A percentile compares a stretch with the other conserved stretches of the same genome.
Conservation (phyloP, 306 rosid species). For the Geum urbanum region DNA sequence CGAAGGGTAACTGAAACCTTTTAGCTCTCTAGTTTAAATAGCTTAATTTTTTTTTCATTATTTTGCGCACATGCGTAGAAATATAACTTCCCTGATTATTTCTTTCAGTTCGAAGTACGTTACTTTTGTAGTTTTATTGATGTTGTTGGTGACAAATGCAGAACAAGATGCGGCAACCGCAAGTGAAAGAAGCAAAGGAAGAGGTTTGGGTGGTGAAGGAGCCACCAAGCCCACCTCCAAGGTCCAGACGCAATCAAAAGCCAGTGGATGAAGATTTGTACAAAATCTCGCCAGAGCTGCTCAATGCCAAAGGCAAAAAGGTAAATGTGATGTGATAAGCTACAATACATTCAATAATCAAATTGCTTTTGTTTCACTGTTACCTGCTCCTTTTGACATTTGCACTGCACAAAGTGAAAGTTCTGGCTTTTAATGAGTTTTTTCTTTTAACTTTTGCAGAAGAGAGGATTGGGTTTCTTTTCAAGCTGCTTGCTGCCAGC, state of each 20-base stretch:
- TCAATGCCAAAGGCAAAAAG: constrained; percentile 63
- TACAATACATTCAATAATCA: neutral
- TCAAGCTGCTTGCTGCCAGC: constrained; percentile 77
- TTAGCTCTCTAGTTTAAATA: neutral
- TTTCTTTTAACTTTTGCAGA: constrained; percentile 42
- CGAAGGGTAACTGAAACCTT: constrained; percentile 39
- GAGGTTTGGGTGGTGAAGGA: constrained; percentile 47
- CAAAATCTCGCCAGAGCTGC: constrained; percentile 63
- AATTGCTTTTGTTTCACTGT: neutral
- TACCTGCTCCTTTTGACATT: neutral
- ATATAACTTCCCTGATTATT: neutral
- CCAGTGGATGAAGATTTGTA: constrained; percentile 85
- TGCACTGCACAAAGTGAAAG: neutral
- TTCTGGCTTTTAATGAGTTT: neutral
- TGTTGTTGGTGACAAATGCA: constrained; percentile 32
- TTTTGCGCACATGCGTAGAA: neutral
- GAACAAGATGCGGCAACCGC: constrained; percentile 43
- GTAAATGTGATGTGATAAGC: constrained; percentile 20
- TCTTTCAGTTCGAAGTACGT: neutral
- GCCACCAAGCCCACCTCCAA: constrained; percentile 26
- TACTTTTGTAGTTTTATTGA: neutral
- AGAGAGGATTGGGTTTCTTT: constrained; percentile 68
- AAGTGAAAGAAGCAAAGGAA: constrained; percentile 48
- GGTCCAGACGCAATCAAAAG: constrained; percentile 46
- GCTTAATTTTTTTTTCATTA: neutral